These are phyloP conservation scores for Fraxinus quadrangulata DNA, from an alignment of 257 asterid genomes.

Conservation along the genomic window DNA sequence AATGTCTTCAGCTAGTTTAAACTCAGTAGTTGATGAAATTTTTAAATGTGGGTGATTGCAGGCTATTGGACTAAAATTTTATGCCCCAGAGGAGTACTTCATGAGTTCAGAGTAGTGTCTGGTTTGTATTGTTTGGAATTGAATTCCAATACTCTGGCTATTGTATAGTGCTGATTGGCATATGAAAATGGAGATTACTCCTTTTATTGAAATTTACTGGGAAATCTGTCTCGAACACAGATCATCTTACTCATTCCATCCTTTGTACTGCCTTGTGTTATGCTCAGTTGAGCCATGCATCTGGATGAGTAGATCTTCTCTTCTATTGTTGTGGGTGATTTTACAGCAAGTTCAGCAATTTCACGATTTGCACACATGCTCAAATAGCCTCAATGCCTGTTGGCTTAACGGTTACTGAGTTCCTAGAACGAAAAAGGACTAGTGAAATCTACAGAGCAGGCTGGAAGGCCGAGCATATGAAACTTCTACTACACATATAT, in stretches of 20 bases:
- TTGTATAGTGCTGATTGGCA: background rate
- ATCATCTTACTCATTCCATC: background rate
- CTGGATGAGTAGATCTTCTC: background rate
- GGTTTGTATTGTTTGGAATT: background rate
- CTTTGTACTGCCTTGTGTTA: background rate
- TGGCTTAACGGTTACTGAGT: background rate
- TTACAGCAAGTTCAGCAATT: background rate
- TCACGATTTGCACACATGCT: background rate
- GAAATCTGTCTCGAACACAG: background rate
- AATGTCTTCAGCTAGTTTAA: background rate
- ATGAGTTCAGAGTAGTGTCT: slow-evolving; percentile 28
- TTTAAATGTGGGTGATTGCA: slow-evolving; percentile 38
- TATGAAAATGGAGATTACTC: background rate
- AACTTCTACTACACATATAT: too few relatives aligned
- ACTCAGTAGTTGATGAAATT: background rate
- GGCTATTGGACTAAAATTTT: slow-evolving; percentile 78
- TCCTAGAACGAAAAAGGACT: background rate
- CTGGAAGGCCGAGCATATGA: too few relatives aligned
- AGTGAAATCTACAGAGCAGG: background rate
- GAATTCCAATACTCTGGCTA: background rate
- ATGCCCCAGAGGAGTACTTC: slow-evolving; percentile 74
- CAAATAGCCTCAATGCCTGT: background rate
- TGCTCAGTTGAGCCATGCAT: background rate
- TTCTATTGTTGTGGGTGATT: background rate
- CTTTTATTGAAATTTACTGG: background rate